Evolutionary conservation across 2,329 filamentous ascomycete species (phyloP), one percentile per base, ranked within the genome.

Genomic region (Dryadomyces quercus-mongolicae): DNA sequence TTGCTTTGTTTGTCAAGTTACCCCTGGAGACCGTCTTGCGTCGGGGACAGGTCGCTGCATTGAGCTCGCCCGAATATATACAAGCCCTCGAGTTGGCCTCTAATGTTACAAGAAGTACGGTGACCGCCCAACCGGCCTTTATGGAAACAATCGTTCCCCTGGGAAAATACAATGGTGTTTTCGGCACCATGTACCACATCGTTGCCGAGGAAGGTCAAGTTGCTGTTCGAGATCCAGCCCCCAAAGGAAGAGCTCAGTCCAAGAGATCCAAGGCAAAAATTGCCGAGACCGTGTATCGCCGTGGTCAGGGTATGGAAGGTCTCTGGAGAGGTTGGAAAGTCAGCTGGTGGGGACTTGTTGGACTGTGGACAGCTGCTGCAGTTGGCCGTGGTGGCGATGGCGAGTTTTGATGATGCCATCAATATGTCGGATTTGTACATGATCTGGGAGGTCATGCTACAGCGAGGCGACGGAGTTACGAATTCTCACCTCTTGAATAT

Each of bases 131-230:
- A 25, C 52, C 50, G 16, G 57, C 58, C 1, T 52, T 45, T 25
- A 55, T 87, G 48, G 82, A 88, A 54, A 90, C 88, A 0, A 84
- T 96, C 54, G 82, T 97, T 0, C 82, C 86, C 2, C 76, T 88
- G 0, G 91, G 90, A 2, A 80, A 80, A 4, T 98, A 95, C 67
- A 76, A 81, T 38, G 93, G 93, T n/a, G 76, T 95, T 1, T 67
- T 93, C n/a, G 88, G 89, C 3, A 96, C 92, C 2, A 91, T 96
- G 79, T 92, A 89, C 75, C 80, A 81, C 57, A 93, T 98, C 57
- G 77, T 87, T 1, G 78, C 84, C 40, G 87, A 94, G 62, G 93
- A 98, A 67, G 93, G 93, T 8, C 22, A n/a, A 15, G 40, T 16
- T 18, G 46, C 46, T 20, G 25, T 43, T 15, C 21, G 21, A 25